Base-by-base conservation (phyloP, 176 grass and related monocot genomes). In the Carex parvula region DNA sequence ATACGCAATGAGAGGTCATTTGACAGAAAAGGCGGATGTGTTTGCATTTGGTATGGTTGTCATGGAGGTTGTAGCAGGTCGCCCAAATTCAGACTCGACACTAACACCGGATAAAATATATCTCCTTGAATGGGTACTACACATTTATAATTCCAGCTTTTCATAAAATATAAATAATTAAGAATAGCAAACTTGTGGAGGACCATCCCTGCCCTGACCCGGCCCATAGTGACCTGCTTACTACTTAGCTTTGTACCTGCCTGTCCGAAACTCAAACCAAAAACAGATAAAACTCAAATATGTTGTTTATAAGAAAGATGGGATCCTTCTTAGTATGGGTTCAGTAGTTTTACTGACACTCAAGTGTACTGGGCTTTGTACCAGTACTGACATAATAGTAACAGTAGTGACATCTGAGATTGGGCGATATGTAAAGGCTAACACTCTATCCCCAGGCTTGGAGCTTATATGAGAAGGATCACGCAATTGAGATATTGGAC, bases 121-220 rank as follows among this genome's bases (percentile, higher is more conserved):
- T 84, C 90, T 97, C 62, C 80, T 97, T 70, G 94, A 97, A 90
- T 97, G 94, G 94, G 91, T 97, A 97, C 48, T 84, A 83, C 72
- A 73, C 16, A 75, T 67, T 30, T 17, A 69, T 58, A 15, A 74
- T 74, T 58, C 26, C 1, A 33, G 15, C 24, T 57, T 26, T 78
- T 78, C 48, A 56, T 78, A 78, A 70, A 17, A 50, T 17, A 56
- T 8, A 50, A 30, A 35, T 32, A 12, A 29, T 8, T 8, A 46
- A 74, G 3, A 0, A 15, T 15, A 6, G 11, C 10, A 5, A 20
- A 41, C 35, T 74, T 75, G 11, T 26, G n/a, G 24, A 3, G n/a
- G 9, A 74, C 21, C 8, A n/a, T 50, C 42, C 0, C 15, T 21
- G 20, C 6, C 8, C 44, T 37, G 64, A 37, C 30, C 4, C 6